Evolutionary conservation across 352 stramenopile genomes (phyloP), one percentile per base, ranked within the genome.

Genomic region (Phytophthora quininea): DNA sequence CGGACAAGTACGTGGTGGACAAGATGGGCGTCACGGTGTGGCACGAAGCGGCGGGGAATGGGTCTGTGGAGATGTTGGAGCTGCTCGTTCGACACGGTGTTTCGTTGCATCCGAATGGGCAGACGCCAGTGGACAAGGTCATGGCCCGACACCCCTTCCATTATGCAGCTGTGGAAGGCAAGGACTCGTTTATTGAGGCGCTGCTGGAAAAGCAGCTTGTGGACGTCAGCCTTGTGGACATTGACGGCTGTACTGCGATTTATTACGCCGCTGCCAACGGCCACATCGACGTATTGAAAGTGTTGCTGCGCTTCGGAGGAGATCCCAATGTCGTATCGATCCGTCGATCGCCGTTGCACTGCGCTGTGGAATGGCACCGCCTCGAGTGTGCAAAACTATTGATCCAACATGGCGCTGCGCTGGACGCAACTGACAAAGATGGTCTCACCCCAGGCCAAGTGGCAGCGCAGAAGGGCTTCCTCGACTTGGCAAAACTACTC

Each of bases 131-230:
- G 3, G 86, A 94, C 59, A 89, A 86, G 32, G 84, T 94, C 27
- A 90, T 91, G 77, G 84, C 84, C n/a, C 74, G 86, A 29, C 86
- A 92, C 54, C 82, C 86, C 40, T 92, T 94, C 73, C 86, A 94
- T 58, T 94, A 92, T 60, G 86, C 86, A 0, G 83, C 85, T 0
- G 82, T 94, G 7, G 86, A 94, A 51, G 86, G 86, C 49, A 81
- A 89, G 32, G 43, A 74, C 1, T 65, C 62, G 43, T 92, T 94
- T 46, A 64, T 91, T 24, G 55, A 71, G 42, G 73, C 79, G 38
- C 68, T 94, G 64, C 67, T 94, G 38, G 59, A 69, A 8, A 73
- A 70, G 14, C 37, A 78, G 14, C 84, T 94, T 37, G 84, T 91
- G 46, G 74, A 92, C 42, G 79, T 90, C 15, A 85, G 92, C 59